Evolutionary conservation across 1,284 basidiomycete genomes (phyloP).

Genomic region (Tilletia horrida): DNA sequence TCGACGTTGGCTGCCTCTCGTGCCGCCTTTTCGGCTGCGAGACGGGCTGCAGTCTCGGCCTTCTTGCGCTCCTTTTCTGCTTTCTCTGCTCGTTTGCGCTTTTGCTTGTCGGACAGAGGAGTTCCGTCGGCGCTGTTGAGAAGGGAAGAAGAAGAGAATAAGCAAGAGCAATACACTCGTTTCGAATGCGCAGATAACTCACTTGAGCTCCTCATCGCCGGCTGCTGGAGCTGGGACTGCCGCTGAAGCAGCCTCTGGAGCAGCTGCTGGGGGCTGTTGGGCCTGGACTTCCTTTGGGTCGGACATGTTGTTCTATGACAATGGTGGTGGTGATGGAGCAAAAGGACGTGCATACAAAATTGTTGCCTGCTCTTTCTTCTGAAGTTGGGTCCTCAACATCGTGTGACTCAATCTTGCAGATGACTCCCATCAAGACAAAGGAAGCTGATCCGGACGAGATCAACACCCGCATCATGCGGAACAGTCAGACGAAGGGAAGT

Average conservation of each 20-base stretch:
- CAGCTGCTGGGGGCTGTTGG: neutral
- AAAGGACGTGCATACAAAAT: too few relatives aligned
- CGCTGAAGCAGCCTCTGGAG: neutral
- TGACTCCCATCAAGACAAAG: too few relatives aligned
- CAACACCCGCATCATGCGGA: too few relatives aligned
- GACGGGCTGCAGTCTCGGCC: conserved; percentile 79
- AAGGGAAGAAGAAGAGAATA: too few relatives aligned
- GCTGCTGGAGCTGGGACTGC: neutral
- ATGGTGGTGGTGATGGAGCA: too few relatives aligned
- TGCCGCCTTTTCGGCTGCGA: conserved; percentile 71
- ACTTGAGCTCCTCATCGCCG: conserved; percentile 25
- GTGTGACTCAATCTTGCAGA: too few relatives aligned
- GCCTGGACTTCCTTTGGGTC: neutral
- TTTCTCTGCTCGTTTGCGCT: conserved; percentile 89
- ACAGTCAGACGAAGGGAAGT: neutral
- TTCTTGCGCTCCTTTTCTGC: conserved; percentile 69
- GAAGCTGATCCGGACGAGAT: too few relatives aligned
- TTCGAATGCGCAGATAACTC: conserved; percentile 12
- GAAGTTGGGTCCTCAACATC: too few relatives aligned
- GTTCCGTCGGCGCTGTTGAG: conserved; percentile 50
- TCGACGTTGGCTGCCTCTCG: conserved; percentile 75
- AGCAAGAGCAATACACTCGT: neutral
- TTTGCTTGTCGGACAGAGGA: conserved; percentile 75
- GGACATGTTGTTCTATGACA: neutral
- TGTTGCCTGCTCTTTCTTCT: too few relatives aligned